Evolutionary conservation across 192 early-diverging fungal species (phyloP).

Genomic region (Pilobolus umbonatus): DNA sequence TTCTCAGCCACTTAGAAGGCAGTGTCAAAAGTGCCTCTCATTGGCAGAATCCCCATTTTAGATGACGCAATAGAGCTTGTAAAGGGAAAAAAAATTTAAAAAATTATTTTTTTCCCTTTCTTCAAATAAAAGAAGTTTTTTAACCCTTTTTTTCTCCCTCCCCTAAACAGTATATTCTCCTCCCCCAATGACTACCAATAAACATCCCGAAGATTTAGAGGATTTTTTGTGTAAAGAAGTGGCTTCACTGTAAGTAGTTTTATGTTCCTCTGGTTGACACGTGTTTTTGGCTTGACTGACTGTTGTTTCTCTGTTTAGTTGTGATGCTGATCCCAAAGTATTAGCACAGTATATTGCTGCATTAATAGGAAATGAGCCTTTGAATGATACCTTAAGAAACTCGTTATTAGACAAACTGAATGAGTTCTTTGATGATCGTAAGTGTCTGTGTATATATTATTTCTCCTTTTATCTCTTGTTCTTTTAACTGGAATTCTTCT

Average conservation of each 20-base stretch:
- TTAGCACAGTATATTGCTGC: conserved; percentile 79
- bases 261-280: neutral
- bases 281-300: neutral
- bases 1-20: too few relatives aligned
- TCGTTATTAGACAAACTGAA: conserved; percentile 60
- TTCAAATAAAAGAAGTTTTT: neutral
- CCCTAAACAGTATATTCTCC: neutral
- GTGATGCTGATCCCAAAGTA: conserved; percentile 66
- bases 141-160: neutral
- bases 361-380: conserved; percentile 63
- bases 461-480: neutral
- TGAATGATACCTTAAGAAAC: conserved; percentile 49
- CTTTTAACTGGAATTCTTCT: neutral
- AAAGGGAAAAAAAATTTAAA: too few relatives aligned
- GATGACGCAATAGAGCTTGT: neutral
- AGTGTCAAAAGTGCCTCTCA: neutral
- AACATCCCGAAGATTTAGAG: conserved; percentile 11
- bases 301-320: conserved; percentile 24
- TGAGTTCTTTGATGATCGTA: conserved; percentile 75
- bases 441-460: conserved; percentile 7
- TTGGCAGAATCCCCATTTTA: neutral
- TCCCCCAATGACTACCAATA: neutral
- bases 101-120: neutral
- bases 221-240: conserved; percentile 18
- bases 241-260: conserved; percentile 11